Base-by-base conservation (phyloP, 2,329 filamentous ascomycete species). In the Microsporum ferrugineum region DNA sequence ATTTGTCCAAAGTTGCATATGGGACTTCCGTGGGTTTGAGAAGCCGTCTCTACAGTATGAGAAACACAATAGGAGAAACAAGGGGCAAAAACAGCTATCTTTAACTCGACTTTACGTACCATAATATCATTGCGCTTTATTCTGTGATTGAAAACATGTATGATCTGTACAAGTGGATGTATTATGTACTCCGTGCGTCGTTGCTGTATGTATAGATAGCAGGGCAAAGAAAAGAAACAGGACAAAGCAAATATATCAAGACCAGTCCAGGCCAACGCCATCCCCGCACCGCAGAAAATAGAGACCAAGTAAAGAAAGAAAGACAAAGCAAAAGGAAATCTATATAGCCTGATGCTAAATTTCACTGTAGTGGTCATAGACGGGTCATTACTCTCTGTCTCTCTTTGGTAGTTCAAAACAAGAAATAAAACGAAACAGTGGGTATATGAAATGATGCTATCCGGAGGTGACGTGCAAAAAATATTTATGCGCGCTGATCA, bases 401-500 rank as follows among this genome's bases (percentile, higher is more conserved):
- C 45, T 31, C 45, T 51, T 51, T 2, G 27, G 27, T 23, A 12
- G 31, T 55, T 38, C 17, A 3, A 55, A 36, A 36, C 29, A 27
- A 23, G 17, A 55, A 55, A 14, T 8, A 55, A 55, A 55, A 34
- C 23, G 33, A 36, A 55, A 55, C 23, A 33, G 5, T 38, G 51
- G 51, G 51, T 55, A 55, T 55, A 55, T 55, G 51, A 17, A 36
- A 55, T 2, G 14, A 36, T 53, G 27, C 2, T 43, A 55, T 33
- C 33, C 12, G 14, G 17, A 23, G 23, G 51, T 12, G 12, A 34
- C 12, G 23, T 5, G 51, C 27, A 5, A 33, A 31, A 58, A 31
- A 14, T 17, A 38, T 59, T 56, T 60, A 62, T 39, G 45, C 56
- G 56, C 56, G 56, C n/a, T 39, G 38, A 29, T 61, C 64, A 47